Conservation (phyloP, 805 yeast genomes). For the Monosporozyma siamensis region DNA sequence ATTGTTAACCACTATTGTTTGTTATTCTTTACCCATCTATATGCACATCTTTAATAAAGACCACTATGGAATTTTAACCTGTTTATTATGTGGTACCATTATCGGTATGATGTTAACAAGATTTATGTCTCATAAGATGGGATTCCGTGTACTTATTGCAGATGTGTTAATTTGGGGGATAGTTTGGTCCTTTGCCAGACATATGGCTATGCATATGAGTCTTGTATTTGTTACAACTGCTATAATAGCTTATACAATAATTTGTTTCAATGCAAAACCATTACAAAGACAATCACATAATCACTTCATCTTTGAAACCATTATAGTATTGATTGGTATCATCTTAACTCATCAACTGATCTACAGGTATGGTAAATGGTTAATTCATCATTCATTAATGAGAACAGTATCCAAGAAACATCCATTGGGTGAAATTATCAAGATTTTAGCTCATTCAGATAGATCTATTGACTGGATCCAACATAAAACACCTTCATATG, state of each 20-base stretch:
- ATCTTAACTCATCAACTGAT: background rate
- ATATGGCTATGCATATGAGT: background rate
- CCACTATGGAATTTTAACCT: background rate
- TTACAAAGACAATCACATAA: background rate
- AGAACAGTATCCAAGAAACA: background rate
- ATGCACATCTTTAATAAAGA: background rate
- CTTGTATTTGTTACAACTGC: background rate
- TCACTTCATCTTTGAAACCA: background rate
- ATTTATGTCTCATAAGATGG: too few relatives aligned
- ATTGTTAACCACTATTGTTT: background rate
- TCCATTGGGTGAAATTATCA: background rate
- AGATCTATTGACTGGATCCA: slow-evolving; percentile 2
- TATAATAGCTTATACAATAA: background rate
- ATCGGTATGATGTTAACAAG: background rate
- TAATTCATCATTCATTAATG: background rate
- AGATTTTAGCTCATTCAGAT: background rate
- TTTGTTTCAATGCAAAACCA: background rate
- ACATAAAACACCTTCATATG: slow-evolving; percentile 1
- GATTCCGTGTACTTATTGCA: background rate
- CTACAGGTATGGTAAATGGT: background rate
- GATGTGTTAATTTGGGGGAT: background rate
- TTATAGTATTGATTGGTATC: background rate
- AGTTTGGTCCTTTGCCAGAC: too few relatives aligned
- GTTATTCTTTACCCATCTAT: background rate
- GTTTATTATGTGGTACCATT: background rate